Evolutionary conservation across 78 protist genomes (phyloP), one percentile per base, ranked within the genome.

Genomic region (Planoprotostelium fungivorum): DNA sequence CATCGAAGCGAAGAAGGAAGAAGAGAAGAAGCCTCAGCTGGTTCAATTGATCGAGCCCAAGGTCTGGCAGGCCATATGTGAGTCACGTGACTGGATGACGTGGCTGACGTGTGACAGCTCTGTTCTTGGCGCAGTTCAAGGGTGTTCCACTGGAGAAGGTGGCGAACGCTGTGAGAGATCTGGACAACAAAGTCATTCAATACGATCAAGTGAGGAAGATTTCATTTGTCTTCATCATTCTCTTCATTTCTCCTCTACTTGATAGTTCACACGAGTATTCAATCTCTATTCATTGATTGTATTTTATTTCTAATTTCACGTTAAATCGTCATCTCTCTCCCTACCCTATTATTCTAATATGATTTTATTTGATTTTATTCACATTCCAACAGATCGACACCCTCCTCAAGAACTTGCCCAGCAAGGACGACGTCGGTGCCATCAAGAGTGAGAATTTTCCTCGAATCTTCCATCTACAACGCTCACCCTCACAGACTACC

Each of bases 1-100:
- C 37, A 89, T 92, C n/a, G 94, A 92, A 35, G 73, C 73, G 31
- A 92, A 92, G 87, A 92, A 92, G 36, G 94, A 92, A 38, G 94
- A 91, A 25, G 92, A 90, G 34, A 92, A 92, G 87, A 92, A 89
- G 51, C 35, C 89, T 0, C 93, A 92, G 0, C 91, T 92, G 85
- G 94, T 92, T 0, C 51, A 37, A 9, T 90, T 92, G 63, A 86
- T 92, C 31, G 94, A 92, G 73, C 88, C 88, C 38, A 92, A 92
- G 84, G 88, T 87, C 29, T 31, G 86, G 29, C 94, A 92, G 16
- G 73, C 73, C 73, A 51, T 51, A 51, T 51, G 73, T 51, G 73
- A 51, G 73, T 51, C 73, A 25, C 5, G 16, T 25, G 16, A 51
- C 16, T 25, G 73, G 16, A 51, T 51, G 73, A 16, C 31, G 73